Base-by-base conservation (phyloP, 2,329 filamentous ascomycete species). In the Penicillium janthinellum region DNA sequence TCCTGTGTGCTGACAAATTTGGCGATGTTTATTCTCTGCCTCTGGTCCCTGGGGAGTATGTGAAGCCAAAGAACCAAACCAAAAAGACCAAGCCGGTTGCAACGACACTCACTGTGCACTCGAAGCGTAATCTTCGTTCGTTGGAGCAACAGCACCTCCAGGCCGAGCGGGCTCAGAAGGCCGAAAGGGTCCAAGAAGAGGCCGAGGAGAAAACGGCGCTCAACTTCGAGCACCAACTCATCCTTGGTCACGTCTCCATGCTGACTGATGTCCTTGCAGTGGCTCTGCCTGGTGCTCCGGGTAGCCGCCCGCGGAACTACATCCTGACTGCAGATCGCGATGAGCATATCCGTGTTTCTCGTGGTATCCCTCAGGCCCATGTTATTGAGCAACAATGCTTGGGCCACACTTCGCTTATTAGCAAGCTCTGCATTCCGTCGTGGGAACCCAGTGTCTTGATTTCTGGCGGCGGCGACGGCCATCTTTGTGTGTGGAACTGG, bases 221-320 rank as follows among this genome's bases (percentile, higher is more conserved):
- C 2, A 73, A 80, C 28, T 96, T 96, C 72, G 88, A 92, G 67
- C 86, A 92, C 67, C 85, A 88, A 39, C 81, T 96, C 0, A 81
- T 97, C 7, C 86, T 99, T 0, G 95, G 95, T 12, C 95, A 99
- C 77, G 95, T 99, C 14, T 97, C 94, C 0, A 90, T 98, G 86
- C 85, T 99, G 52, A 97, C 93, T 1, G 88, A 91, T 70, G 74
- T 97, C 54, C 76, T 81, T 2, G 81, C 86, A 44, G 83, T 82
- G 5, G 79, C 77, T n/a, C 71, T 81, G 70, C 72, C 81, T 65
- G 63, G 78, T 66, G 60, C 85, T 0, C 80, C 78, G 5, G 82
- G 86, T 63, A 74, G 74, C 17, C 75, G 75, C 39, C 65, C 71
- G n/a, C 81, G 82, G 56, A 79, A 74, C 53, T 90, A 88, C 67